These are phyloP conservation scores for Quercus berberidifolia DNA, from an alignment of 306 rosid genomes.

Conservation along the genomic window DNA sequence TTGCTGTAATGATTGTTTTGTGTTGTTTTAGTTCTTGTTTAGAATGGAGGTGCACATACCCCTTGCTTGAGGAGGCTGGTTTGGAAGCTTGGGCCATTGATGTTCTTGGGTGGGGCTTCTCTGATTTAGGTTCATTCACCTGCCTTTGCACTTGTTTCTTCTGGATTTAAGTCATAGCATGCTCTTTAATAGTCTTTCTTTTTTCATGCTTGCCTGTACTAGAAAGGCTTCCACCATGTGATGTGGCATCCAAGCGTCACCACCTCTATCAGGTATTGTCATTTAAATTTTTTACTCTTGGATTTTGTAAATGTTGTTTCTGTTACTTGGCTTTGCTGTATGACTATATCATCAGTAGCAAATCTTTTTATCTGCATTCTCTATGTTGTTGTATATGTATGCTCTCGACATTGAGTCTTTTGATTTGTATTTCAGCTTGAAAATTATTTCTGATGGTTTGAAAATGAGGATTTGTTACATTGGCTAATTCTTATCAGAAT, in stretches of 20 bases:
- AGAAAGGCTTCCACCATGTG: constrained; percentile 80
- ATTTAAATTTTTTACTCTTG: not conserved
- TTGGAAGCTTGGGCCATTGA: constrained; percentile 91
- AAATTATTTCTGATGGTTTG: not conserved
- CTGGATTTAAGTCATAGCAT: not conserved
- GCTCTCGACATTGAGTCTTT: not conserved
- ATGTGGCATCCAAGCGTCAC: constrained; percentile 66
- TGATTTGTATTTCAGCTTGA: not conserved
- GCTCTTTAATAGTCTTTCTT: not conserved
- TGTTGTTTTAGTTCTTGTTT: constrained; percentile 86
- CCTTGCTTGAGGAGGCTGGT: constrained; percentile 85
- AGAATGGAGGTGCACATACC: constrained; percentile 88
- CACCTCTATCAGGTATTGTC: constrained; percentile 81
- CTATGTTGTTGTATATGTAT: not conserved
- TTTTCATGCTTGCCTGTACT: constrained; percentile 12
- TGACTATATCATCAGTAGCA: not conserved
- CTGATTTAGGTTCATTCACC: constrained; percentile 67
- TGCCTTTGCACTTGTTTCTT: constrained; percentile 8
- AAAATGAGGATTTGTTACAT: not conserved
- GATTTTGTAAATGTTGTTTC: not conserved
- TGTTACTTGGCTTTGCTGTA: not conserved
- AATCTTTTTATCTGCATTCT: not conserved
- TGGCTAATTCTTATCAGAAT: not conserved
- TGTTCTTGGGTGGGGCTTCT: constrained; percentile 98
- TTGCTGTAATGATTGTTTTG: not conserved